Percentiles rank a stretch among this genome's conserved stretches.
Conservation (phyloP, 345 rosid genomes). For the Citropsis articulata region DNA sequence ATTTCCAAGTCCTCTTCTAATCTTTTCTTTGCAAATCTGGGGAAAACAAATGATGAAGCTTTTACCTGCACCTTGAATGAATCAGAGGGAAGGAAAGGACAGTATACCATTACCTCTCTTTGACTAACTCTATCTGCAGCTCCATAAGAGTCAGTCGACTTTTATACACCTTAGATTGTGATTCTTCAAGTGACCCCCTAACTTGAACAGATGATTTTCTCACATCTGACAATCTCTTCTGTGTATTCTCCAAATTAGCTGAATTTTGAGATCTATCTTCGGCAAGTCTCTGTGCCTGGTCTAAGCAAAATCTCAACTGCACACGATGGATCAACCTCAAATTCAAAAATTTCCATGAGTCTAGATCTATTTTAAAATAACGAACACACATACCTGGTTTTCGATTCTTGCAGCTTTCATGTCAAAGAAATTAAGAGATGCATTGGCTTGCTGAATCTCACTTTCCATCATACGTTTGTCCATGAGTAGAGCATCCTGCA, state of each 20-base stretch:
- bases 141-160: conserved; percentile 48
- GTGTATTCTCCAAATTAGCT: conserved; percentile 46
- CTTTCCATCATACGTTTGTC: conserved; percentile 62
- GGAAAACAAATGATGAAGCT: conserved; percentile 3
- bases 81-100: neutral
- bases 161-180: conserved; percentile 57
- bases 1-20: conserved; percentile 72
- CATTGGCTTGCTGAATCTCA: conserved; percentile 69
- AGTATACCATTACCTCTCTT: conserved; percentile 57
- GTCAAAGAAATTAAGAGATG: conserved; percentile 59
- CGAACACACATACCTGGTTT: conserved; percentile 63
- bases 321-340: conserved; percentile 20
- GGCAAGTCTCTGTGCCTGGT: conserved; percentile 68
- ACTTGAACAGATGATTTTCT: conserved; percentile 56
- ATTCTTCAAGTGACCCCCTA: conserved; percentile 62
- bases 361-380: neutral
- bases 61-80: conserved; percentile 7
- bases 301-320: conserved; percentile 71
- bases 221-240: conserved; percentile 58
- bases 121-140: conserved; percentile 61
- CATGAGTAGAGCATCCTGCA: conserved; percentile 54
- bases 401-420: conserved; percentile 71
- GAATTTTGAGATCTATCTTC: conserved; percentile 64
- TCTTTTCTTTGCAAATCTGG: conserved; percentile 79
- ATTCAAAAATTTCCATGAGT: neutral